Evolutionary conservation across 768 basidiomycete genomes (phyloP), one percentile per base, ranked within the genome.

Genomic region (Pholiota microspora): DNA sequence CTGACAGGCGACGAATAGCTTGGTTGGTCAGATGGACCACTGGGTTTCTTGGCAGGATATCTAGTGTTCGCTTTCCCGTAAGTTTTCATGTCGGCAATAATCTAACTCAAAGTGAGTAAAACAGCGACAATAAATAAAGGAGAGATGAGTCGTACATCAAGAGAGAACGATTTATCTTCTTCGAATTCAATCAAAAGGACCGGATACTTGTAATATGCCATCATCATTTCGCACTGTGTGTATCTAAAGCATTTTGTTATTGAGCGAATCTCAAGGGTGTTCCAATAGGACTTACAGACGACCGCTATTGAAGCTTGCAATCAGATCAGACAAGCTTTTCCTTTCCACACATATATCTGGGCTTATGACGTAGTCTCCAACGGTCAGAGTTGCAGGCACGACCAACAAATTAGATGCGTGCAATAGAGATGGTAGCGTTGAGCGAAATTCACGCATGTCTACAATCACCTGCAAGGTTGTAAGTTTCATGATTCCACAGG

Each of bases 221-320:
- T 94, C 96, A 99, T 98, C 18, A 92, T 68, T 70, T 98, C 96
- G 73, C 96, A 98, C 65, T 99, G 97, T 0, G 94, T 91, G 67
- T 96, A 97, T 56, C 96, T 98, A 2, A 18, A 42, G 13, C 6
- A 8, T 44, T 15, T 8, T 8, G 16, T 34, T 45, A 53, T 34
- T 44, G 8, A 60, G 49, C 7, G 23, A 44, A 10, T 28, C 27
- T 10, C 2, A 36, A 48, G 10, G 36, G 31, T 38, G 44, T 16
- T 18, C 3, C 13, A 15, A 34, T 16, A 18, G 15, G 10, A 80
- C 93, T 74, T 61, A 97, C 97, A 99, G 69, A 52, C 97, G 78
- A 13, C 96, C 96, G 63, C 86, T 96, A 54, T 88, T 94, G 68
- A 98, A 96, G 75, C 92, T 95, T 13, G 86, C 82, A n/a, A 94